These are phyloP conservation scores for Pythium biforme DNA, from an alignment of 352 stramenopile genomes.

Conservation along the genomic window DNA sequence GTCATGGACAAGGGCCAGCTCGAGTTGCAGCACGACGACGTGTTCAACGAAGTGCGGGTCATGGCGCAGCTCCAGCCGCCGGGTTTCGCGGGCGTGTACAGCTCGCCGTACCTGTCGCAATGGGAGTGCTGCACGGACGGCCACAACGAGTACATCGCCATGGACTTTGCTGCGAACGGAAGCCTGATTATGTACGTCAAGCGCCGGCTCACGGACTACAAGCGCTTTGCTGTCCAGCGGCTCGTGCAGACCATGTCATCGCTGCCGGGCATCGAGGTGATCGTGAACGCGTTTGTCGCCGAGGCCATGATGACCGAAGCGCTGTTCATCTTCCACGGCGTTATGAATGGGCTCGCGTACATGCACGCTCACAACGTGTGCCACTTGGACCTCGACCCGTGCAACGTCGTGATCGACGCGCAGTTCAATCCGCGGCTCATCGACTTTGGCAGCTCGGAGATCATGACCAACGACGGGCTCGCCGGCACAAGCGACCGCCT, in stretches of 20 bases:
- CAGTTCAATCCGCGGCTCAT: constrained; percentile 57
- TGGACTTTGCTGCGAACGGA: constrained; percentile 70
- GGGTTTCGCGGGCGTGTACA: constrained; percentile 55
- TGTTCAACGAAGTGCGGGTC: constrained; percentile 75
- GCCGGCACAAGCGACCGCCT: constrained; percentile 50
- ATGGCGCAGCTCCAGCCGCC: constrained; percentile 74
- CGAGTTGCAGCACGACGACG: constrained; percentile 68
- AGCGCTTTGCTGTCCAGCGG: constrained; percentile 54
- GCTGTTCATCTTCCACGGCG: constrained; percentile 59
- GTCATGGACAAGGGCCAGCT: constrained; percentile 73
- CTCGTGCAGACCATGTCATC: constrained; percentile 57
- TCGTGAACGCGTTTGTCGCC: constrained; percentile 60
- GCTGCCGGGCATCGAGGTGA: constrained; percentile 43
- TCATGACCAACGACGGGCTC: constrained; percentile 67
- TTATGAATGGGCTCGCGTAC: constrained; percentile 69
- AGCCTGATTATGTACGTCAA: constrained; percentile 69
- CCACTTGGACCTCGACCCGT: constrained; percentile 78
- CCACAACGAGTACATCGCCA: constrained; percentile 80
- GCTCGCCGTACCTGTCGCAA: constrained; percentile 62
- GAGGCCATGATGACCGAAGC: constrained; percentile 71
- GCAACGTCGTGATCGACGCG: constrained; percentile 73
- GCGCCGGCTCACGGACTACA: constrained; percentile 62
- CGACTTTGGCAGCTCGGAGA: constrained; percentile 80
- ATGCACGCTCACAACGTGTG: constrained; percentile 80
- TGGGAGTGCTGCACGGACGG: constrained; percentile 70